Conservation (phyloP, 2,329 filamentous ascomycete species). For the Aureobasidium subglaciale region DNA sequence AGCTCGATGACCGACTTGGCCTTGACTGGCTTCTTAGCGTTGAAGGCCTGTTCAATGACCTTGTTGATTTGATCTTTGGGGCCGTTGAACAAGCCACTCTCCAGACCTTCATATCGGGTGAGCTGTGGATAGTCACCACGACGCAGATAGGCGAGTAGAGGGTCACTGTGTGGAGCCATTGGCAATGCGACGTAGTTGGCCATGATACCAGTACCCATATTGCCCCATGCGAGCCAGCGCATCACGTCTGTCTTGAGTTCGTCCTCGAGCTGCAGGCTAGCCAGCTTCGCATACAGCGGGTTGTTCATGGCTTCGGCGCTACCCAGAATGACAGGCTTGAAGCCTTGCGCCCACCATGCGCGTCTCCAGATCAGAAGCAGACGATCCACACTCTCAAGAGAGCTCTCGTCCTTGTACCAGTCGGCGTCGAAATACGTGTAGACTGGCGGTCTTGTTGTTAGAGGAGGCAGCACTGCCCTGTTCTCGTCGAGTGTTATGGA, state of each 20-base stretch:
- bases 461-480: constrained; percentile 72
- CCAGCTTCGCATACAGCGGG: constrained; percentile 65
- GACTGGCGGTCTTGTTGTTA: constrained; percentile 62
- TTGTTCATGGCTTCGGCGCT: constrained; percentile 76
- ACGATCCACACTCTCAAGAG: constrained; percentile 66
- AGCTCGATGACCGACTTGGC: constrained; percentile 59
- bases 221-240: constrained; percentile 87
- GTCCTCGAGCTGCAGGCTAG: constrained; percentile 53
- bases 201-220: constrained; percentile 78
- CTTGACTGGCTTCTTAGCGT: constrained; percentile 48
- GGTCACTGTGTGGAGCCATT: constrained; percentile 70
- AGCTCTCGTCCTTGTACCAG: constrained; percentile 53
- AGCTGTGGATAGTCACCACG: constrained; percentile 66
- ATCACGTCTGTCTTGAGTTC: constrained; percentile 63
- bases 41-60: constrained; percentile 36
- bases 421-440: constrained; percentile 87
- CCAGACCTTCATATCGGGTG: constrained; percentile 66
- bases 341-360: constrained; percentile 93
- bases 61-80: constrained; percentile 45
- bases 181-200: constrained; percentile 74
- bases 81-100: constrained; percentile 66
- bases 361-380: constrained; percentile 81
- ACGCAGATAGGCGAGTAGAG: constrained; percentile 64
- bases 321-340: constrained; percentile 74
- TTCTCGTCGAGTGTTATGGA: constrained; percentile 73